Evolutionary conservation across 2,329 filamentous ascomycete genomes (phyloP), one percentile per base, ranked within the genome.

Genomic region (Clarireedia monteithiana): DNA sequence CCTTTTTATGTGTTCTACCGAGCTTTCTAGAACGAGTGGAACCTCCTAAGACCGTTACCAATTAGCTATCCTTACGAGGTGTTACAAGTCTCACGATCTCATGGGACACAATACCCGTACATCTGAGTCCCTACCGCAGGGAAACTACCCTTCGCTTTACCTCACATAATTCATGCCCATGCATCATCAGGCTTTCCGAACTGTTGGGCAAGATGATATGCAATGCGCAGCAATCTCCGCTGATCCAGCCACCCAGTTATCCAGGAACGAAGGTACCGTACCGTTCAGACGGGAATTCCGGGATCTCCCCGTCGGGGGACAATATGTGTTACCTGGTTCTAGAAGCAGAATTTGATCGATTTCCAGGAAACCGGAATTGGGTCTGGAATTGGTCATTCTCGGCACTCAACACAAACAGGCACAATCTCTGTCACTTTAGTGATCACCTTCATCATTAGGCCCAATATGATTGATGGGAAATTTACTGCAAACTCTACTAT

Each of bases 1-100:
- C 46, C 42, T 42, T 45, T 27, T 50, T 15, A 34, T 54, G 52
- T 54, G 45, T 54, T 54, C 52, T 54, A 54, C 52, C 52, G 52
- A 49, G 52, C 36, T 49, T 54, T 54, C 52, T 54, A 54, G 52
- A 54, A 54, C 45, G 52, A 54, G 49, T 50, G 52, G 9, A 52
- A 52, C 27, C 42, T 45, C 23, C 45, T 30, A 17, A 2, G 4
- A 2, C 14, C 34, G 7, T 10, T 39, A 12, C 45, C 52, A 49
- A 54, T 34, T 49, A 34, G 44, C 26, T 40, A 42, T 47, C 45
- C 26, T 49, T 47, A 40, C 45, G 52, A 50, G 36, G 30, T 53
- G 40, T 47, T 24, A 50, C 27, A 49, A n/a, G 40, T 53, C 26
- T 46, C 45, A 46, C 15, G 38, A 45, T 39, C 15, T 12, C 10